phyloP scores from a whole-genome alignment of 306 rosid species.

The Neltuma alba region DNA sequence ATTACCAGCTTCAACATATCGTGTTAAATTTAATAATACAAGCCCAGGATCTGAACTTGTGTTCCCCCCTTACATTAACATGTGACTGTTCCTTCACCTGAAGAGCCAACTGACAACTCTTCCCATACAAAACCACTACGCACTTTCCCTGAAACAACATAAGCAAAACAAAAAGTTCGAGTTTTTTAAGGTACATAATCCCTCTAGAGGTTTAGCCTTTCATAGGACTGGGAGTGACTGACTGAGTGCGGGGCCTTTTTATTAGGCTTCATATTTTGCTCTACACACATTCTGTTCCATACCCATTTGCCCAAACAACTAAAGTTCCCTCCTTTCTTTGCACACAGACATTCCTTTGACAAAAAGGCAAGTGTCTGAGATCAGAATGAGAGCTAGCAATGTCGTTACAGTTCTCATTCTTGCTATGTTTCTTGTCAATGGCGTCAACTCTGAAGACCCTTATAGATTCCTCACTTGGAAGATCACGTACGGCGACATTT shows the following conservation, averaged over 20 bases:
- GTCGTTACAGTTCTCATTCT: slow-evolving; percentile 32
- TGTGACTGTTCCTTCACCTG: neutral
- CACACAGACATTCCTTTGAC: neutral
- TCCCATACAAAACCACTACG: neutral
- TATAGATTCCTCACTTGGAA: slow-evolving; percentile 82
- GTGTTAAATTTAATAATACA: too few relatives aligned
- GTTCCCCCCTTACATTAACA: neutral
- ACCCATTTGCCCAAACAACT: neutral
- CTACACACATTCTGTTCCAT: neutral
- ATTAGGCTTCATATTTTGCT: neutral
- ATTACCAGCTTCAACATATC: too few relatives aligned
- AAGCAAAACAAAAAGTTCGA: neutral
- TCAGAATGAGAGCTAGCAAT: slow-evolving; percentile 25
- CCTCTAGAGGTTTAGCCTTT: neutral
- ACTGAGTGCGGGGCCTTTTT: neutral
- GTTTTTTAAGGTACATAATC: neutral
- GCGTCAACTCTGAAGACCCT: slow-evolving; percentile 72
- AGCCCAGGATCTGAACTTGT: too few relatives aligned
- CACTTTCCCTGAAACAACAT: neutral
- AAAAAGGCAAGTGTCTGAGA: neutral
- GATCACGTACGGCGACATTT: slow-evolving; percentile 83
- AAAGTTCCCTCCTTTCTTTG: neutral
- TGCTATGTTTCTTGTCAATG: slow-evolving; percentile 30
- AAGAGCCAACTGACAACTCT: neutral
- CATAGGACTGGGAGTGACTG: neutral